Conservation (phyloP, 345 rosid genomes). For the Eutrema heterophyllum region DNA sequence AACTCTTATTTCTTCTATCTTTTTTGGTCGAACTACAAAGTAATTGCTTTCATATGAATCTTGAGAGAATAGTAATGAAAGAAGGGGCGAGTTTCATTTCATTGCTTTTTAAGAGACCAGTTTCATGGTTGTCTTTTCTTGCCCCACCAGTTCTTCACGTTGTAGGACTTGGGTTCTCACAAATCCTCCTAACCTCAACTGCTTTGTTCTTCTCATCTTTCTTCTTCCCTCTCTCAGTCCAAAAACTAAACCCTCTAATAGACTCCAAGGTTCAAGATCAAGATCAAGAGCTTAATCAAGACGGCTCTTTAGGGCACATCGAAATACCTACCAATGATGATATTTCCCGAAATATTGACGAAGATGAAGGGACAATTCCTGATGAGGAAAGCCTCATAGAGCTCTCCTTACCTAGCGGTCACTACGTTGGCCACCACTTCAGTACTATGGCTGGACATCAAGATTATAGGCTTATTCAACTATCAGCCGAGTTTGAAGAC, state of each 20-base stretch:
- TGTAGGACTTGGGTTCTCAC: constrained; percentile 31
- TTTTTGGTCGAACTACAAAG: constrained; percentile 19
- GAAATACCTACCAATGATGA: background rate
- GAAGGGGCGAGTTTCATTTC: constrained; percentile 28
- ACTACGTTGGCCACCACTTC: constrained; percentile 34
- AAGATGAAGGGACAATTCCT: constrained; percentile 46
- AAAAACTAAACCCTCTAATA: constrained; percentile 22
- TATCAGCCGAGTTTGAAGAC: constrained; percentile 59
- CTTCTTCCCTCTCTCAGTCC: constrained; percentile 20
- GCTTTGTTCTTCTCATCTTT: constrained; percentile 34
- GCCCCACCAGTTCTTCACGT: constrained; percentile 29
- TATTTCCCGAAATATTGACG: background rate
- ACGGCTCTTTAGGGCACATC: constrained; percentile 27
- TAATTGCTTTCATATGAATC: constrained; percentile 28
- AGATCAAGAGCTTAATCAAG: constrained; percentile 1
- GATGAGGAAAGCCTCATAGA: constrained; percentile 77
- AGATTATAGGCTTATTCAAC: constrained; percentile 44
- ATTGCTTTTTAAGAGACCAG: constrained; percentile 32
- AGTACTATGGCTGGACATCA: constrained; percentile 6
- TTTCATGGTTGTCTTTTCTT: constrained; percentile 33
- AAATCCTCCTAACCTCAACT: constrained; percentile 33
- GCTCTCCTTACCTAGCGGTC: constrained; percentile 65
- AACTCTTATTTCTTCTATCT: constrained; percentile 26
- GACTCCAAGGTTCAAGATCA: constrained; percentile 7
- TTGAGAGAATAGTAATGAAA: constrained; percentile 19